phyloP scores from a whole-genome alignment of 2,329 filamentous ascomycete genomes.

The Nigrograna mackinnonii region DNA sequence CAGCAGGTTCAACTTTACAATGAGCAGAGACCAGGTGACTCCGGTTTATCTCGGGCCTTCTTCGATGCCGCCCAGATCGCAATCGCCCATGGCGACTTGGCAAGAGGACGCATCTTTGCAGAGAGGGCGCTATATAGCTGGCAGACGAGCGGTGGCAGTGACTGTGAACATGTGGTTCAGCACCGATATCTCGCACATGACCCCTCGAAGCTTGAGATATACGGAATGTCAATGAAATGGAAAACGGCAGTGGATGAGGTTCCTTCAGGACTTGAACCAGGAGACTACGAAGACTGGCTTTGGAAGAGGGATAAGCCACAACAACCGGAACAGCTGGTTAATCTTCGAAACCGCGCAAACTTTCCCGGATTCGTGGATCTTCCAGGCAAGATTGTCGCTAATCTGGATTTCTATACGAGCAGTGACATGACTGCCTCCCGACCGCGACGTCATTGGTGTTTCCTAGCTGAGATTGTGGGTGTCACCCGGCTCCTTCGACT shows the following conservation, averaged over 20 bases:
- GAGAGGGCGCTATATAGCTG: slow-evolving; percentile 15
- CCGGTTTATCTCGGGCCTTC: slow-evolving; percentile 23
- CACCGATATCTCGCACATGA: slow-evolving; percentile 11
- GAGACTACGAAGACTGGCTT: slow-evolving; percentile 28
- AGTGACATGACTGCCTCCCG: slow-evolving; percentile 7
- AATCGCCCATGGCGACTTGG: slow-evolving; percentile 34
- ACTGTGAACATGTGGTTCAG: slow-evolving; percentile 20
- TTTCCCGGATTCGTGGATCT: slow-evolving; percentile 22
- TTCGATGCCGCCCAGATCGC: slow-evolving; percentile 27
- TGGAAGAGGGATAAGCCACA: slow-evolving; percentile 24
- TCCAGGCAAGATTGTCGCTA: slow-evolving; percentile 9
- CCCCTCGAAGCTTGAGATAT: slow-evolving; percentile 13
- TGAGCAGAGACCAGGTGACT: slow-evolving; percentile 21
- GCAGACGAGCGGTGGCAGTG: slow-evolving; percentile 13
- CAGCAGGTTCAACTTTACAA: slow-evolving; percentile 27
- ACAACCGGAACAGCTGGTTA: slow-evolving; percentile 10
- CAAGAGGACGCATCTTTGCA: slow-evolving; percentile 32
- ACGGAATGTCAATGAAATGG: slow-evolving; percentile 24
- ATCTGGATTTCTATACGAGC: slow-evolving; percentile 11
- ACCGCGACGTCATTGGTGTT: slow-evolving; percentile 23
- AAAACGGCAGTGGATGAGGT: slow-evolving; percentile 18
- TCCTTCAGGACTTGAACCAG: slow-evolving; percentile 11
- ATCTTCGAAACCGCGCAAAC: slow-evolving; percentile 16
- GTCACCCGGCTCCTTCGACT: slow-evolving; percentile 19
- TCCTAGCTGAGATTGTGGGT: slow-evolving; percentile 24